A percentile compares a stretch with the other conserved stretches of the same genome.
Evolutionary conservation across 2,329 filamentous ascomycete species (phyloP).

Genomic region (Berkeleyomyces basicola): DNA sequence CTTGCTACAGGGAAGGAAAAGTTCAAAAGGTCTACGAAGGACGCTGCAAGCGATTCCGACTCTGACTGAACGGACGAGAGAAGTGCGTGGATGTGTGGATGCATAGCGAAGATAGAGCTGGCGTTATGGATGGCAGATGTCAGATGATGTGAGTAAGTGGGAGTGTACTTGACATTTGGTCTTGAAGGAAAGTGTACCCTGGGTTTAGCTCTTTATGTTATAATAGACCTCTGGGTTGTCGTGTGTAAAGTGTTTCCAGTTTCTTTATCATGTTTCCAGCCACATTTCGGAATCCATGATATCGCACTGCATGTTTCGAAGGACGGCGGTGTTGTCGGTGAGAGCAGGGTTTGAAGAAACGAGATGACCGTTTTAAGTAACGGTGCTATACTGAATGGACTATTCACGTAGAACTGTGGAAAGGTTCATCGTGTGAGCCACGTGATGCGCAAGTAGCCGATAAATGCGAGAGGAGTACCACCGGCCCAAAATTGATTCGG

Average conservation of each 20-base stretch:
- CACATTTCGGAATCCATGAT: too few species aligned
- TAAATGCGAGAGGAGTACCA: slow-evolving; percentile 57
- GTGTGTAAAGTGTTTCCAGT: too few species aligned
- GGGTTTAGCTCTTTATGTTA: too few species aligned
- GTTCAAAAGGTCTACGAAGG: slow-evolving; percentile 51
- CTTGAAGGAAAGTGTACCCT: not conserved
- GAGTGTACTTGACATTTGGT: not conserved
- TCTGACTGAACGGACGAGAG: slow-evolving; percentile 2
- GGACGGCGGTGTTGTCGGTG: too few species aligned
- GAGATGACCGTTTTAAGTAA: too few species aligned
- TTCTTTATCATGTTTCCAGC: too few species aligned
- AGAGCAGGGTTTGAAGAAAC: too few species aligned
- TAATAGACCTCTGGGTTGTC: too few species aligned
- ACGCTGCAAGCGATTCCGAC: slow-evolving; percentile 4
- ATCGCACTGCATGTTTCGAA: too few species aligned
- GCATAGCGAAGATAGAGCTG: not conserved
- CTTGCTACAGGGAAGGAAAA: slow-evolving; percentile 54
- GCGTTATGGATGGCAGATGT: not conserved
- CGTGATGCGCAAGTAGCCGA: slow-evolving; percentile 58
- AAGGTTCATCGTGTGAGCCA: slow-evolving; percentile 50
- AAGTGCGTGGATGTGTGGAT: not conserved
- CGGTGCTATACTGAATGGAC: too few species aligned
- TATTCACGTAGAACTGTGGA: too few species aligned
- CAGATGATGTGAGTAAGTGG: not conserved
- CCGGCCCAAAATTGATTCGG: slow-evolving; percentile 67